Conservation (phyloP, 2,329 filamentous ascomycete species). For the Cordyceps cateniannulata region DNA sequence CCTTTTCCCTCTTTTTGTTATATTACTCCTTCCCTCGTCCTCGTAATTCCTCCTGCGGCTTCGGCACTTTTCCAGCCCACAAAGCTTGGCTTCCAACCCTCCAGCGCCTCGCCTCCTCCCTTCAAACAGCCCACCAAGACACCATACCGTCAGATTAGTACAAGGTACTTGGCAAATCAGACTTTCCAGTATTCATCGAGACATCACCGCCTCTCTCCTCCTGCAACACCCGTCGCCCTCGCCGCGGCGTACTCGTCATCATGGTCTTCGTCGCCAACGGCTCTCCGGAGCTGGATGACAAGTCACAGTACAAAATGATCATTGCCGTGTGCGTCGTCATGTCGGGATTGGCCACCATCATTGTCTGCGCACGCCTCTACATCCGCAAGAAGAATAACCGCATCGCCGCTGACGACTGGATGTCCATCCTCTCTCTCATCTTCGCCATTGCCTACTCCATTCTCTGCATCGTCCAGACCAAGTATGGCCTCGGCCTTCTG, state of each 20-base stretch:
- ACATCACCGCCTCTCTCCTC: background rate
- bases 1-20: no score
- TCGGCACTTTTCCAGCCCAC: background rate
- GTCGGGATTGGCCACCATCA: conserved; percentile 34
- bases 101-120: background rate
- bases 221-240: background rate
- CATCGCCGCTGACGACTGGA: conserved; percentile 42
- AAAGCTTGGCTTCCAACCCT: background rate
- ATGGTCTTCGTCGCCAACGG: conserved; percentile 49
- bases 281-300: conserved; percentile 36
- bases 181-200: background rate
- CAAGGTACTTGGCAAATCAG: background rate
- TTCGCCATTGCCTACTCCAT: conserved; percentile 44
- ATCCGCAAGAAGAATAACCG: conserved; percentile 36
- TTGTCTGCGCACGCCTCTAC: conserved; percentile 36
- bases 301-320: conserved; percentile 43
- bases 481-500: conserved; percentile 46
- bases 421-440: conserved; percentile 32
- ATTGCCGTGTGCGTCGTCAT: conserved; percentile 41
- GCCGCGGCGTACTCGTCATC: conserved; percentile 2
- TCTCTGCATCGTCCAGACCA: conserved; percentile 37
- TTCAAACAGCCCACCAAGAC: background rate
- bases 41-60: background rate
- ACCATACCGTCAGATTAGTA: no score
- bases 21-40: background rate